Conservation (phyloP, 2,329 filamentous ascomycete genomes). For the Hymenotorrendiella dingleyae region DNA sequence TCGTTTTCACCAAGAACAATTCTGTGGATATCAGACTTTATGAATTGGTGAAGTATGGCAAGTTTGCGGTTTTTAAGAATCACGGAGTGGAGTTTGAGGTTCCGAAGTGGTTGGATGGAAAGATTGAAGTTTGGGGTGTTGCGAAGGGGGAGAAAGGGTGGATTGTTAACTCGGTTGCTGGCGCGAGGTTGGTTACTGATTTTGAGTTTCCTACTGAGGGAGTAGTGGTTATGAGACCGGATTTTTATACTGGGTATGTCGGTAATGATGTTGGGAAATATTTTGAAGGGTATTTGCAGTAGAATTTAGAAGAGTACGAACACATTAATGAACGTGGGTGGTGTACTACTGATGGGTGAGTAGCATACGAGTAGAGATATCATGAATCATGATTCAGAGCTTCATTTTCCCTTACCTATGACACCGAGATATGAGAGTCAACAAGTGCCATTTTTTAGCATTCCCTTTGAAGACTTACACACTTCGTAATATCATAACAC, state of each 20-base stretch:
- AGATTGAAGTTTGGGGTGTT: conserved; percentile 1
- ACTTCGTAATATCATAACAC: no score
- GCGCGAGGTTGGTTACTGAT: not conserved
- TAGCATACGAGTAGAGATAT: no score
- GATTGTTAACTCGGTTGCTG: not conserved
- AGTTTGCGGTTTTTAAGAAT: not conserved
- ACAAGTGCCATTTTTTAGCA: no score
- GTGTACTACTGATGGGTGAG: no score
- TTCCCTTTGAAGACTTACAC: no score
- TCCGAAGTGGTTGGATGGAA: not conserved
- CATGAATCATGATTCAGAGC: no score
- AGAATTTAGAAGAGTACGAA: no score
- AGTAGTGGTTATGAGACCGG: conserved; percentile 7
- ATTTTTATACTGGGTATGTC: conserved; percentile 11
- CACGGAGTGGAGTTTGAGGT: not conserved
- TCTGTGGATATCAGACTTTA: not conserved
- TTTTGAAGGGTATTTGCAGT: not conserved
- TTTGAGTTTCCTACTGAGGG: not conserved
- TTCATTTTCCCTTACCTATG: no score
- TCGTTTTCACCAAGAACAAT: not conserved
- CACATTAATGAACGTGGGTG: no score
- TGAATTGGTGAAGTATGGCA: conserved; percentile 1
- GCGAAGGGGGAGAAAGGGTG: not conserved
- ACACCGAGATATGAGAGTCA: no score
- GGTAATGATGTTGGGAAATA: conserved; percentile 1